phyloP scores from a whole-genome alignment of 1,284 basidiomycete genomes.

The Trametes sp. region DNA sequence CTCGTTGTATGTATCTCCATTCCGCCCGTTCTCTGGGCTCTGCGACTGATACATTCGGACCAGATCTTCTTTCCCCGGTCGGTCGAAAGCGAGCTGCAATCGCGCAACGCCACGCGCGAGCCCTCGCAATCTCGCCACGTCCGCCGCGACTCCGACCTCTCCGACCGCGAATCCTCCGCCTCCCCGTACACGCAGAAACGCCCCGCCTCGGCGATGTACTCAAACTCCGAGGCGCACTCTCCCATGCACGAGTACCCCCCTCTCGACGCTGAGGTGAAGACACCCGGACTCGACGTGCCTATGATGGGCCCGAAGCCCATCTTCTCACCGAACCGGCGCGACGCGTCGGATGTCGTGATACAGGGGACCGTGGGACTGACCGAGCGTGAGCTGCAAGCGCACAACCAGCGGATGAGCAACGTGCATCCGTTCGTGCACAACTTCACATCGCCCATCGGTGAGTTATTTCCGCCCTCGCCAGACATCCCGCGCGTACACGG shows the following conservation, averaged over 20 bases:
- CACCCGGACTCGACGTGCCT: conserved; percentile 25
- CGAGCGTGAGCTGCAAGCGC: conserved; percentile 35
- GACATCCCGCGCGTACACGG: not conserved
- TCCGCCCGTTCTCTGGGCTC: not conserved
- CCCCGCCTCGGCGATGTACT: conserved; percentile 13
- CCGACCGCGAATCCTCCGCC: conserved; percentile 14
- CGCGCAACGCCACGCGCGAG: conserved; percentile 34
- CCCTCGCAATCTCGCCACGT: conserved; percentile 31
- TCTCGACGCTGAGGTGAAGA: conserved; percentile 10
- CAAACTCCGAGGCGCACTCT: conserved; percentile 7
- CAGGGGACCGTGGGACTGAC: conserved; percentile 37
- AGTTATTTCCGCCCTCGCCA: conserved; percentile 1
- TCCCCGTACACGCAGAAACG: conserved; percentile 21
- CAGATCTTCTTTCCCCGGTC: conserved; percentile 84
- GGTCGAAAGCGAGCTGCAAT: conserved; percentile 58
- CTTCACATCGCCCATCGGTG: conserved; percentile 43
- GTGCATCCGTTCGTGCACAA: conserved; percentile 42
- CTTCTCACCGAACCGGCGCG: conserved; percentile 40
- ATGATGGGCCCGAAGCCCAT: conserved; percentile 28
- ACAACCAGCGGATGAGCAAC: conserved; percentile 28
- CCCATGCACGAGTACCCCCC: conserved; percentile 15
- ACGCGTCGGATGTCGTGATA: conserved; percentile 32
- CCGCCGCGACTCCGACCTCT: conserved; percentile 22
- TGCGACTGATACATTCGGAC: not conserved
- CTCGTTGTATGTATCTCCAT: conserved; percentile 60